Percentiles rank a stretch among this genome's conserved stretches.
Conservation (phyloP, 2,329 filamentous ascomycete species). For the Colletotrichum abscissum region DNA sequence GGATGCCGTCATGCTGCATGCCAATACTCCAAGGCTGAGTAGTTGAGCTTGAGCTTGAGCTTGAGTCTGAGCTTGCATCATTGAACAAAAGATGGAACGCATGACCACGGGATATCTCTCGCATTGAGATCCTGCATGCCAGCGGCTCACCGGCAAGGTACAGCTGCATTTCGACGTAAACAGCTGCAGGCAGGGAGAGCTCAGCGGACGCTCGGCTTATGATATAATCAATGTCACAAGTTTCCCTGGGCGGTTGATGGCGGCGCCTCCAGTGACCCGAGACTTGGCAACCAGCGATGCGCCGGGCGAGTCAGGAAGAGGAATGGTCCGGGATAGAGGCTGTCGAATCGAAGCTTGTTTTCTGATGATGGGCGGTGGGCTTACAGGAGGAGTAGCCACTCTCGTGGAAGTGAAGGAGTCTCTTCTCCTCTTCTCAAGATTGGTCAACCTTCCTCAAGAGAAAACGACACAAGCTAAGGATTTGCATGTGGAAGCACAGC, state of each 20-base stretch:
- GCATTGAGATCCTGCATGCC: not conserved
- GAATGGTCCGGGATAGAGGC: conserved; percentile 23
- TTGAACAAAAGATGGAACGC: not conserved
- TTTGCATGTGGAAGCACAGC: conserved; percentile 30
- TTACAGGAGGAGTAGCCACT: conserved; percentile 3
- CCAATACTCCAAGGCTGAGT: not conserved
- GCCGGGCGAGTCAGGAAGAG: conserved; percentile 20
- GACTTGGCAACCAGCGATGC: conserved; percentile 14
- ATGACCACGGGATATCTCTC: not conserved
- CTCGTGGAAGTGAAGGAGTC: not conserved
- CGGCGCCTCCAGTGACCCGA: conserved; percentile 20
- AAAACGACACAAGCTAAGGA: not conserved
- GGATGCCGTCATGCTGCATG: conserved; percentile 22
- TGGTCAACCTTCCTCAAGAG: not conserved
- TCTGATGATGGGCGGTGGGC: conserved; percentile 13
- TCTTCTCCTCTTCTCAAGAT: not conserved
- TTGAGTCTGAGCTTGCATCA: not conserved
- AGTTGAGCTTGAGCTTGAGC: conserved; percentile 1
- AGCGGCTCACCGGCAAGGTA: not conserved
- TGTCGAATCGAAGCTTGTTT: conserved; percentile 31
- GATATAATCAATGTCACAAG: conserved; percentile 23
- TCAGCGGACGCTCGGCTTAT: not conserved
- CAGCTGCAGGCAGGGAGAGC: not conserved
- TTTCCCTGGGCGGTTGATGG: not conserved
- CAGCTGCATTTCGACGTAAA: not conserved